A percentile compares a stretch with the other conserved stretches of the same genome.
Conservation (phyloP, 345 rosid genomes). For the Bruguiera parviflora region DNA sequence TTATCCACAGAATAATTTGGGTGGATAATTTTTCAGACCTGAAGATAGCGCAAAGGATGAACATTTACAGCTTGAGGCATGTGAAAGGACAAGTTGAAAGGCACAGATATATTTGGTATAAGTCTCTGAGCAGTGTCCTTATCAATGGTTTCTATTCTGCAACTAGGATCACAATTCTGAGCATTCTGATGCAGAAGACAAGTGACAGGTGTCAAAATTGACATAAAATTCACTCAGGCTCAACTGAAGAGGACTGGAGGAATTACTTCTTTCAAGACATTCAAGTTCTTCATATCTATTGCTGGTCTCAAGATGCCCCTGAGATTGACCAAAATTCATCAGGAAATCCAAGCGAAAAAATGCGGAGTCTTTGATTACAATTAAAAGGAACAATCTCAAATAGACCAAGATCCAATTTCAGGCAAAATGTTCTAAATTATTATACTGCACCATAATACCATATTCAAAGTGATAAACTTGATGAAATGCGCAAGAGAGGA, state of each 20-base stretch:
- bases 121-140: conserved; percentile 51
- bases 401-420: no score
- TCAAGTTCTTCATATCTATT: conserved; percentile 55
- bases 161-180: conserved; percentile 60
- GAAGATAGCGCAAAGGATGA: conserved; percentile 65
- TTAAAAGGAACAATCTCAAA: no score
- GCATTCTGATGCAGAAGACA: conserved; percentile 66
- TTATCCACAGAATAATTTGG: not conserved
- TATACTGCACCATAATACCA: no score
- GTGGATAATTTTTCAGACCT: conserved; percentile 32
- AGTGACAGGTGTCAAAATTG: conserved; percentile 14
- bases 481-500: not conserved
- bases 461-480: not conserved
- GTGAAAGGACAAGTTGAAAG: conserved; percentile 67
- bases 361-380: not conserved
- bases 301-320: conserved; percentile 97
- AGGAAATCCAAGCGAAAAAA: conserved; percentile 1
- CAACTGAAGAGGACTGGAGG: conserved; percentile 17
- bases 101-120: conserved; percentile 55
- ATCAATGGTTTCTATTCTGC: conserved; percentile 65
- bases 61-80: conserved; percentile 84
- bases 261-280: conserved; percentile 56
- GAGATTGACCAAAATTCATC: conserved; percentile 3
- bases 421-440: no score
- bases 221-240: conserved; percentile 7